These are phyloP conservation scores for Wickerhamiella alocasiicola DNA, from an alignment of 805 yeast species.

Conservation along the genomic window DNA sequence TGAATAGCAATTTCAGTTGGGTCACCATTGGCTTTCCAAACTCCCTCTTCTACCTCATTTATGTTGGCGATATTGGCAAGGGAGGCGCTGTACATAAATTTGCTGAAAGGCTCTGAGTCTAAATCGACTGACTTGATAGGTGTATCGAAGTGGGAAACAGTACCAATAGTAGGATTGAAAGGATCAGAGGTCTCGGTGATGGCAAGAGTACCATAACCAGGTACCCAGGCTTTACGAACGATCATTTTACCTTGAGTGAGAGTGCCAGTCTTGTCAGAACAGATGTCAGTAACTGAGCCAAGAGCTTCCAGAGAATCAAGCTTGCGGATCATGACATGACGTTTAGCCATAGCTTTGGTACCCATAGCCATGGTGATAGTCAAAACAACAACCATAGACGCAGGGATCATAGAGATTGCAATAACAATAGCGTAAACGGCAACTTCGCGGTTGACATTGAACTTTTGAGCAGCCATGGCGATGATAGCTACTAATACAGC, in stretches of 20 bases:
- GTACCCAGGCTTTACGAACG: slow-evolving; percentile 57
- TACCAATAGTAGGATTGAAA: slow-evolving; percentile 51
- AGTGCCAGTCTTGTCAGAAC: slow-evolving; percentile 78
- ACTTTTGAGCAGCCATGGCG: slow-evolving; percentile 74
- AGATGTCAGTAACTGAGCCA: slow-evolving; percentile 67
- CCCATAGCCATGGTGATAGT: slow-evolving; percentile 83
- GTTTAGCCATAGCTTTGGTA: slow-evolving; percentile 56
- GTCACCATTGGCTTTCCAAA: slow-evolving; percentile 77
- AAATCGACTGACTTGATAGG: slow-evolving; percentile 4
- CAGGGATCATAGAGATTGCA: slow-evolving; percentile 71
- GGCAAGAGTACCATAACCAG: slow-evolving; percentile 44
- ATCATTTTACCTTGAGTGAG: slow-evolving; percentile 72
- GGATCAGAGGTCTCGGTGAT: slow-evolving; percentile 48
- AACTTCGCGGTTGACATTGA: slow-evolving; percentile 63
- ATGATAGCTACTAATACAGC: slow-evolving; percentile 81
- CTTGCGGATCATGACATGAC: slow-evolving; percentile 62
- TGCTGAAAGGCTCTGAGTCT: slow-evolving; percentile 13
- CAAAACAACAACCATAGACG: slow-evolving; percentile 64
- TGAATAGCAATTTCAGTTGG: slow-evolving; percentile 85
- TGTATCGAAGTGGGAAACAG: slow-evolving; percentile 29
- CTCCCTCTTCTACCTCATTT: slow-evolving; percentile 34
- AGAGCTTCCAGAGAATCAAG: slow-evolving; percentile 67
- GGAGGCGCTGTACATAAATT: slow-evolving; percentile 56
- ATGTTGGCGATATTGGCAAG: slow-evolving; percentile 71
- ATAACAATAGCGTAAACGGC: slow-evolving; percentile 85